These are phyloP conservation scores for Monosporozyma servazzii DNA, from an alignment of 805 yeast species.

Conservation along the genomic window DNA sequence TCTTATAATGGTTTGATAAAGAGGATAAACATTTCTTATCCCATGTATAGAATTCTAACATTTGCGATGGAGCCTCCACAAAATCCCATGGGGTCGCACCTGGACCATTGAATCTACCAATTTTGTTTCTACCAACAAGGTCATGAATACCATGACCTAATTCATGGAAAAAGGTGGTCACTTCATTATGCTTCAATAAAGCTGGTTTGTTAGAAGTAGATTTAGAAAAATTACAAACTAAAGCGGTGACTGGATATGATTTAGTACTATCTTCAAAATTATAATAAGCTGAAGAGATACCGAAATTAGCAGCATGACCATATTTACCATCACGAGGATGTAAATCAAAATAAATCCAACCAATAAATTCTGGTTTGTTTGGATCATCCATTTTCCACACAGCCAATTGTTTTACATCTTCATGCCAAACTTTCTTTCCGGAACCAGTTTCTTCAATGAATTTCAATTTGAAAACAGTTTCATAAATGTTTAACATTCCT, in stretches of 20 bases:
- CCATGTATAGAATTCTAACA: constrained; percentile 88
- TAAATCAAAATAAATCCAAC: constrained; percentile 71
- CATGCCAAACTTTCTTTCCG: constrained; percentile 56
- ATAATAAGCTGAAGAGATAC: constrained; percentile 49
- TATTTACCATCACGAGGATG: constrained; percentile 84
- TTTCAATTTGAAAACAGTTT: constrained; percentile 56
- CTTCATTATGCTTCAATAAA: constrained; percentile 66
- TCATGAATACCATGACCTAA: constrained; percentile 85
- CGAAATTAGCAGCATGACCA: constrained; percentile 83
- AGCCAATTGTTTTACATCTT: constrained; percentile 64
- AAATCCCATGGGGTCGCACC: constrained; percentile 75
- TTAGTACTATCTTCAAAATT: constrained; percentile 39
- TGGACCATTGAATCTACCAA: constrained; percentile 61
- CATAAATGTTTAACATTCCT: constrained; percentile 66
- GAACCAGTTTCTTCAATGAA: constrained; percentile 43
- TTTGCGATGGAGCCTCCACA: constrained; percentile 87
- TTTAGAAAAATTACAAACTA: constrained; percentile 78
- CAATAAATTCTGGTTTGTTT: constrained; percentile 50
- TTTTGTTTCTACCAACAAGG: constrained; percentile 55
- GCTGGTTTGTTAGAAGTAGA: constrained; percentile 64
- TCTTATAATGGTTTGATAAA: constrained; percentile 58
- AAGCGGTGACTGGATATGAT: constrained; percentile 60
- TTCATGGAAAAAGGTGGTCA: constrained; percentile 81
- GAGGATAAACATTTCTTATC: constrained; percentile 46
- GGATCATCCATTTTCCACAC: constrained; percentile 54